Base-by-base conservation (phyloP, 2,329 filamentous ascomycete species). In the Xylaria sp. region DNA sequence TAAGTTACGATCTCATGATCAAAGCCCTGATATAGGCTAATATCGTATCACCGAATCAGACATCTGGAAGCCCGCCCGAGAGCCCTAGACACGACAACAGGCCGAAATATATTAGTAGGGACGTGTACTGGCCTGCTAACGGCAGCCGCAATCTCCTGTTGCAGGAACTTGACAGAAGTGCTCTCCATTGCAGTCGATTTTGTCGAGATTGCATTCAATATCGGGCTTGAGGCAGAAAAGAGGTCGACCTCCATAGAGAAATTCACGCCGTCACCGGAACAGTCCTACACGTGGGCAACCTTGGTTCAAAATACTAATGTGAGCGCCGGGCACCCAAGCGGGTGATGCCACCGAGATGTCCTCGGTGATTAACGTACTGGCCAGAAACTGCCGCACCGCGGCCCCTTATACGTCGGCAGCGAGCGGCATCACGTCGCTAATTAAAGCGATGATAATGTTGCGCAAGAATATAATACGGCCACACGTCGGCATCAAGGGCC, bases 261-360 rank as follows among this genome's bases (percentile, higher is more conserved):
- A 34, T 32, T 10, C 6, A 15, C 39, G n/a, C 25, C 23, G 13
- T 54, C 56, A 13, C 13, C 50, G 20, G 41, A 32, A 15, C 44
- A 39, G 13, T 20, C 44, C 2, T 58, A 48, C n/a, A 61, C 54
- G 13, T 69, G 62, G 66, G 66, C 66, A 32, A 62, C 41, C 32
- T 41, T 69, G 0, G 39, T 65, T 9, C 25, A 18, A 8, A 41
- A 52, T 13, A 23, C 37, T 32, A 50, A 61, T 50, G 50, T 55
- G 28, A 28, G 28, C 28, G 28, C 28, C 90, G 2, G 90, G 90
- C 52, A 92, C 90, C 1, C 90, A 92, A 75, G 90, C 89, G 39
- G 91, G 91, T 69, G 91, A 93, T 76, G 86, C 85, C 1, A 20
- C 86, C 87, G 90, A 92, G 77, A 89, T 90, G 84, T 83, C 84